A percentile compares a stretch with the other conserved stretches of the same genome.
phyloP scores from a whole-genome alignment of 176 grass and related monocot species.

The Juncus inflexus region DNA sequence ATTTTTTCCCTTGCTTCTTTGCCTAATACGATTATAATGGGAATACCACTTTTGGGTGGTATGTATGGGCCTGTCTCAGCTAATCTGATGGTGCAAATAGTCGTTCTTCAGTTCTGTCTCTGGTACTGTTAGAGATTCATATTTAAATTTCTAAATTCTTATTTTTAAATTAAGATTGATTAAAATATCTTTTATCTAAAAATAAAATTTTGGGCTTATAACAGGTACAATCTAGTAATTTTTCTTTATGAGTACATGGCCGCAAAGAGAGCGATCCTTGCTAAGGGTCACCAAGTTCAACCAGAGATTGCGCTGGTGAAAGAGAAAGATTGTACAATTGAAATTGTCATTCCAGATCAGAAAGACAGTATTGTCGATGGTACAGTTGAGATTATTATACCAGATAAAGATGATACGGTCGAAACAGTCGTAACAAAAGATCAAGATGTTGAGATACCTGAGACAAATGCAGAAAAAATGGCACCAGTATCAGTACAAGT shows the following conservation, averaged over 20 bases:
- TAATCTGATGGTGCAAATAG: slow-evolving; percentile 69
- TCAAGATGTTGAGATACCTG: background rate
- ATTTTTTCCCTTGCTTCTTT: slow-evolving; percentile 74
- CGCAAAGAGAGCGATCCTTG: slow-evolving; percentile 24
- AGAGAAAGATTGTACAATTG: slow-evolving; percentile 1
- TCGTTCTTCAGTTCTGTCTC: slow-evolving; percentile 70
- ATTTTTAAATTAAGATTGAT: background rate
- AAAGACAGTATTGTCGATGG: background rate
- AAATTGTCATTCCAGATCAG: slow-evolving; percentile 1
- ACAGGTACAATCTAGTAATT: slow-evolving; percentile 51
- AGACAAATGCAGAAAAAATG: background rate
- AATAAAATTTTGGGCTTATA: background rate
- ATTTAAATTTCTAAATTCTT: background rate
- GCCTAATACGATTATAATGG: slow-evolving; percentile 95
- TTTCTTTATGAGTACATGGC: slow-evolving; percentile 93
- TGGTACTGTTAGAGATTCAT: slow-evolving; percentile 21
- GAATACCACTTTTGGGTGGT: slow-evolving; percentile 67
- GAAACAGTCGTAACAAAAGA: slow-evolving; percentile 2
- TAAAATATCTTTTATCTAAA: background rate
- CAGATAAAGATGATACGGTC: background rate
- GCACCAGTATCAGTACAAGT: background rate
- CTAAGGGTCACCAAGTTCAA: slow-evolving; percentile 28
- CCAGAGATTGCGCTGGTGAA: too few species aligned
- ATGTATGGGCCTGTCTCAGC: slow-evolving; percentile 63
- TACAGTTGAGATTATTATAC: too few species aligned